Evolutionary conservation across 108 stramenopile species (phyloP).

Genomic region (Pseudonitzschia delicatissima): DNA sequence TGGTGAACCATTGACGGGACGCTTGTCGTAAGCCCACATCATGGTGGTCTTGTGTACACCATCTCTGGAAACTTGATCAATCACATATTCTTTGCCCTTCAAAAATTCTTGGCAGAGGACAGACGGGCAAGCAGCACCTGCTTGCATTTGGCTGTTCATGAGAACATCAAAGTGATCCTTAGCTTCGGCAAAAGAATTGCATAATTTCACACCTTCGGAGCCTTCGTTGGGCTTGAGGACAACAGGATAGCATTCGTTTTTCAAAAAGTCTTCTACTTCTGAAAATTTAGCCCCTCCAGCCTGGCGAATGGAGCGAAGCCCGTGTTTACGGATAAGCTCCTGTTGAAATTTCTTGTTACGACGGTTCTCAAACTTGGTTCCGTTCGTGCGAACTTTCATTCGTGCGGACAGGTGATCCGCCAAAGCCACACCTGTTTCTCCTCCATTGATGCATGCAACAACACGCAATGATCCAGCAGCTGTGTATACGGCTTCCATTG

Average conservation of each 20-base stretch:
- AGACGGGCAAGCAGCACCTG: constrained; percentile 81
- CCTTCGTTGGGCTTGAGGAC: constrained; percentile 94
- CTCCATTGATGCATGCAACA: constrained; percentile 69
- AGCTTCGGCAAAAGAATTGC: constrained; percentile 79
- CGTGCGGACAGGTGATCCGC: constrained; percentile 64
- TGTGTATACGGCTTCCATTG: constrained; percentile 34
- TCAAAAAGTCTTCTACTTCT: constrained; percentile 76
- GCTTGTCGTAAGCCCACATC: constrained; percentile 94
- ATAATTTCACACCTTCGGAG: constrained; percentile 90
- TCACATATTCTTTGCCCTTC: constrained; percentile 88
- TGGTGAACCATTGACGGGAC: constrained; percentile 67
- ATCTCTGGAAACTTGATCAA: constrained; percentile 85
- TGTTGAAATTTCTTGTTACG: constrained; percentile 91
- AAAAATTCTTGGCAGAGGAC: constrained; percentile 93
- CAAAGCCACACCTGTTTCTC: constrained; percentile 75
- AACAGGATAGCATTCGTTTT: constrained; percentile 65
- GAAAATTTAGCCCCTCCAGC: constrained; percentile 55
- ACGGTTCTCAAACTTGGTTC: constrained; percentile 74
- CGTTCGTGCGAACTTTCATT: constrained; percentile 81
- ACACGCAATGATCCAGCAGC: constrained; percentile 47
- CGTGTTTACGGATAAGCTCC: constrained; percentile 67
- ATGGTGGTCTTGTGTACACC: constrained; percentile 90
- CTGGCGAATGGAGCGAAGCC: constrained; percentile 82
- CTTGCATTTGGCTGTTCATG: constrained; percentile 69
- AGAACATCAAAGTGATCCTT: constrained; percentile 81